Conservation (phyloP, 2,329 filamentous ascomycete species). For the Diaporthe velutina region DNA sequence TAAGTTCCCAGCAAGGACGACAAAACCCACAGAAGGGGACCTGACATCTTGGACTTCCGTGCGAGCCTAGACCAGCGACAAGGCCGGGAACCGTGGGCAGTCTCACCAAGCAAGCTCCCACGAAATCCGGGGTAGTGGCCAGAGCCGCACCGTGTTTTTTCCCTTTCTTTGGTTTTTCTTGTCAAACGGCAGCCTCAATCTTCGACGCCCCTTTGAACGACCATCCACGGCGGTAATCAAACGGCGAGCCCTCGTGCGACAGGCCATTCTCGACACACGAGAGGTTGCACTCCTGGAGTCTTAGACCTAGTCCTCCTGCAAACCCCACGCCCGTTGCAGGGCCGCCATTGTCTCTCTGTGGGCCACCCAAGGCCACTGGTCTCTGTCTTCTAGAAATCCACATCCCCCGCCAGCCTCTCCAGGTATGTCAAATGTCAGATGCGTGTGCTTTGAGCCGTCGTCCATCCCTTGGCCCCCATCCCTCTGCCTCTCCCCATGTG, state of each 20-base stretch:
- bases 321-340: conserved; percentile 35
- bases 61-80: conserved; percentile 32
- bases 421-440: conserved; percentile 30
- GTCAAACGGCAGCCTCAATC: conserved; percentile 25
- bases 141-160: conserved; percentile 9
- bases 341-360: conserved; percentile 31
- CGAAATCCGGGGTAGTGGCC: conserved; percentile 29
- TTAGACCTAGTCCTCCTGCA: conserved; percentile 16
- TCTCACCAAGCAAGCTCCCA: conserved; percentile 35
- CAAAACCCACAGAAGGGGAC: conserved; percentile 30
- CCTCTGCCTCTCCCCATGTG: conserved; percentile 25
- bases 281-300: conserved; percentile 30
- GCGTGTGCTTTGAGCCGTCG: conserved; percentile 7
- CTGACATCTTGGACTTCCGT: conserved; percentile 24
- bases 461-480: background rate
- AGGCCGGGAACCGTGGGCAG: conserved; percentile 30
- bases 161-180: conserved; percentile 17
- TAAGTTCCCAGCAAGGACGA: conserved; percentile 34
- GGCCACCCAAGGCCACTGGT: background rate
- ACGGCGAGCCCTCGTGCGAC: conserved; percentile 32
- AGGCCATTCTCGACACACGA: conserved; percentile 2
- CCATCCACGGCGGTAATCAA: conserved; percentile 28
- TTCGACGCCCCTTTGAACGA: conserved; percentile 22
- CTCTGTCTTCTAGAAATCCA: conserved; percentile 26
- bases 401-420: conserved; percentile 27